Percentiles rank a stretch among this genome's conserved stretches.
Evolutionary conservation across 73 alveolate species (phyloP).

Genomic region (Halteria grandinella): DNA sequence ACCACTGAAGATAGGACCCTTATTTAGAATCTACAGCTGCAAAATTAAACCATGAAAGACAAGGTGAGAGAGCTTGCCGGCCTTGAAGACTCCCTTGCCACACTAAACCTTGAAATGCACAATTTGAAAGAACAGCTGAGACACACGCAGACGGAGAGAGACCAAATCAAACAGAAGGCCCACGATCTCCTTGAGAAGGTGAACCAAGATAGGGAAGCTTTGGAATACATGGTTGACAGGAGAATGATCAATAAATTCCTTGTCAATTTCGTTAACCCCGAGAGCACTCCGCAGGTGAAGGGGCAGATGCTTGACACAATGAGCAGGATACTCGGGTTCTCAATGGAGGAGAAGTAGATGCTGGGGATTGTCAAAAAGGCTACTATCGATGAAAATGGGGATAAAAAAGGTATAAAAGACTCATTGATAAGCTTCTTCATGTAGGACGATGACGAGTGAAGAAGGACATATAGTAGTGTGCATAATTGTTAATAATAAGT

Average conservation of each 20-base stretch:
- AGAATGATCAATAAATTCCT: conserved; percentile 62
- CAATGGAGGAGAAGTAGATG: conserved; percentile 48
- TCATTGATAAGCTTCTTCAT: conserved; percentile 34
- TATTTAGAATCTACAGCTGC: background rate
- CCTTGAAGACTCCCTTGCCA: background rate
- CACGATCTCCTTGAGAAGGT: conserved; percentile 45
- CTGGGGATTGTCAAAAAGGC: conserved; percentile 32
- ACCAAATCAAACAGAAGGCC: conserved; percentile 27
- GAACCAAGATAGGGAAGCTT: conserved; percentile 29
- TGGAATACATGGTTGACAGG: conserved; percentile 54
- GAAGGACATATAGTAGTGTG: background rate
- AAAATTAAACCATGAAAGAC: conserved; percentile 10
- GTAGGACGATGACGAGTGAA: conserved; percentile 39
- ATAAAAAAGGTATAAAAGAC: conserved; percentile 4
- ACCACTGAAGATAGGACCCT: conserved; percentile 17
- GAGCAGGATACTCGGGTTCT: conserved; percentile 54
- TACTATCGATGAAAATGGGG: background rate
- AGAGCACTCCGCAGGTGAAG: conserved; percentile 1
- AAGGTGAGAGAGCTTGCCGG: background rate
- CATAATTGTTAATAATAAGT: background rate
- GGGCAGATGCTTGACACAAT: conserved; percentile 57
- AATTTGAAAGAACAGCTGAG: background rate
- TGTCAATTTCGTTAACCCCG: conserved; percentile 53
- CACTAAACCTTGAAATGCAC: background rate
- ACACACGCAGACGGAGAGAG: background rate